Percentiles rank a stretch among this genome's conserved stretches.
These are phyloP conservation scores for Alternaria triticimaculans DNA, from an alignment of 2,329 filamentous ascomycete species.

Conservation along the genomic window DNA sequence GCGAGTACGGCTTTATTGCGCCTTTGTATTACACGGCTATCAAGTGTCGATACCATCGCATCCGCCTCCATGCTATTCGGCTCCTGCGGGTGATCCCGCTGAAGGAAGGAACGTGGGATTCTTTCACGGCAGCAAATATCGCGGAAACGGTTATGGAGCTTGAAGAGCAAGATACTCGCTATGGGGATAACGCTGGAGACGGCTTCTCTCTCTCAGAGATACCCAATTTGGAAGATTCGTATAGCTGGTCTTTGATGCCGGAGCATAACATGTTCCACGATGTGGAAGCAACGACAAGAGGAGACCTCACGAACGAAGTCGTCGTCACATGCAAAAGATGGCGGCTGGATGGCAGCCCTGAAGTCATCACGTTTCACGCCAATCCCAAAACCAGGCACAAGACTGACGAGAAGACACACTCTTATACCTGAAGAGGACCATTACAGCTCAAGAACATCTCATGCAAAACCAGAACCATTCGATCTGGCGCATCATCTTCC, in stretches of 20 bases:
- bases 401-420: not conserved
- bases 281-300: not conserved
- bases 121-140: slow-evolving; percentile 6
- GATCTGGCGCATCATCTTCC: not conserved
- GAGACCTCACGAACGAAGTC: not conserved
- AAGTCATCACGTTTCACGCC: not conserved
- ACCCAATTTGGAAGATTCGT: not conserved
- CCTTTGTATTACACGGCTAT: slow-evolving; percentile 38
- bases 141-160: slow-evolving; percentile 8
- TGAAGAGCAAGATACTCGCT: not conserved
- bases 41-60: slow-evolving; percentile 55
- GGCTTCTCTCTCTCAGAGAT: not conserved
- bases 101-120: slow-evolving; percentile 55
- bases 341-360: not conserved
- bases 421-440: not conserved
- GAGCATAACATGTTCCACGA: slow-evolving; percentile 4
- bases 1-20: slow-evolving; percentile 25
- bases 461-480: not conserved
- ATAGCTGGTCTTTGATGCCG: not conserved
- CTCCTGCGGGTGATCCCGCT: slow-evolving; percentile 41
- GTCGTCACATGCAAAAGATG: slow-evolving; percentile 2
- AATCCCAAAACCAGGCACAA: not conserved
- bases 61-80: slow-evolving; percentile 51
- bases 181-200: not conserved
- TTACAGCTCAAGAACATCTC: not conserved